These are phyloP conservation scores for Gymnopilus junonius DNA, from an alignment of 768 basidiomycete genomes.

Conservation along the genomic window DNA sequence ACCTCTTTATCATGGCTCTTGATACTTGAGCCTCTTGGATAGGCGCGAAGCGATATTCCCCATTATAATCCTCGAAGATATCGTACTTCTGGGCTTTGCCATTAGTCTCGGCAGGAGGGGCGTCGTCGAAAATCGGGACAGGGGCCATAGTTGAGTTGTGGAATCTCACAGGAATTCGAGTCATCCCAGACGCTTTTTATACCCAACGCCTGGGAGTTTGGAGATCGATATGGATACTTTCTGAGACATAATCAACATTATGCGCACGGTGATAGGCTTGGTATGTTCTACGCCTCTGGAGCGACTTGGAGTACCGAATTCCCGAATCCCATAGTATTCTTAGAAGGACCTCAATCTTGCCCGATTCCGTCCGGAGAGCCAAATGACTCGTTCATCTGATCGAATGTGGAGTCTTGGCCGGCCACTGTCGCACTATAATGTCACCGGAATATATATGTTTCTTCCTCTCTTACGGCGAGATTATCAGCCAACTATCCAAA, in stretches of 20 bases:
- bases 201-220: constrained; percentile 10
- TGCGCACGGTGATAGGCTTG: not conserved
- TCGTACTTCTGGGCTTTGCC: constrained; percentile 33
- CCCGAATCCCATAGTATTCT: constrained; percentile 14
- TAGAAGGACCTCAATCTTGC: constrained; percentile 1
- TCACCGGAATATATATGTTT: not conserved
- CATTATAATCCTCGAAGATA: constrained; percentile 59
- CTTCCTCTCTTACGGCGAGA: not conserved
- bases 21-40: constrained; percentile 79
- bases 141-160: constrained; percentile 26
- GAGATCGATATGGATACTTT: constrained; percentile 8
- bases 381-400: not conserved
- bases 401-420: not conserved
- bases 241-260: constrained; percentile 4
- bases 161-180: not conserved
- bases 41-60: constrained; percentile 70
- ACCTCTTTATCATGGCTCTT: constrained; percentile 78
- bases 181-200: constrained; percentile 9
- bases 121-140: constrained; percentile 23
- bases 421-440: not conserved
- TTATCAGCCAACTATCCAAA: not conserved
- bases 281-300: constrained; percentile 2
- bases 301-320: constrained; percentile 6
- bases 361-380: not conserved
- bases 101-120: not conserved